Conservation (phyloP, 176 grass and related monocot genomes). For the Triticum turgidum region DNA sequence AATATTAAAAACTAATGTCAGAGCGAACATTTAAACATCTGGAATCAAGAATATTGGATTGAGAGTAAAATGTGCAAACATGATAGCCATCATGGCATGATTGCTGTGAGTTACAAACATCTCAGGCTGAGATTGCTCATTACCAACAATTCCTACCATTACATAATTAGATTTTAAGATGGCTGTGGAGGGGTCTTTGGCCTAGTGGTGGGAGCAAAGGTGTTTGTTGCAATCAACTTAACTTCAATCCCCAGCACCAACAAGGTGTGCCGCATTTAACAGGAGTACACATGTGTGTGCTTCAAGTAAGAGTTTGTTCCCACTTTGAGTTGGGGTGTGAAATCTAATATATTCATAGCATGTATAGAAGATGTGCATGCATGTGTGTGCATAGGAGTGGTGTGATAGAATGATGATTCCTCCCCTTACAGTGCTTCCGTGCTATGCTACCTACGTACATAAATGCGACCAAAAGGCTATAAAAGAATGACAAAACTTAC, state of each 20-base stretch:
- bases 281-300: not conserved
- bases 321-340: not conserved
- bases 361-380: not conserved
- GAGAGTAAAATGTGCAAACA: constrained; percentile 2
- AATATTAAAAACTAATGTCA: constrained; percentile 37
- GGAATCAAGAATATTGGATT: not conserved
- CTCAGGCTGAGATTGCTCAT: not conserved
- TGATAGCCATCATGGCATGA: not conserved
- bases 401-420: constrained; percentile 1
- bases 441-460: not conserved
- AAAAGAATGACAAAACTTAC: not conserved
- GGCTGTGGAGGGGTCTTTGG: not conserved
- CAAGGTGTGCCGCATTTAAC: not conserved
- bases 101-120: not conserved
- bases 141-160: not conserved
- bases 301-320: not conserved
- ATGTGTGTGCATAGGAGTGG: not conserved
- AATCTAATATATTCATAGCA: not conserved
- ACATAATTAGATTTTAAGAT: constrained; percentile 1
- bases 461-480: not conserved
- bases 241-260: not conserved
- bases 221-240: not conserved
- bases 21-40: constrained; percentile 18
- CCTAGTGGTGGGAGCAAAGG: not conserved
- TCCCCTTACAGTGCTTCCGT: not conserved